Percentiles rank a stretch among this genome's conserved stretches.
Conservation (phyloP, 192 early-diverging fungal species). For the Glomus cerebriforme region DNA sequence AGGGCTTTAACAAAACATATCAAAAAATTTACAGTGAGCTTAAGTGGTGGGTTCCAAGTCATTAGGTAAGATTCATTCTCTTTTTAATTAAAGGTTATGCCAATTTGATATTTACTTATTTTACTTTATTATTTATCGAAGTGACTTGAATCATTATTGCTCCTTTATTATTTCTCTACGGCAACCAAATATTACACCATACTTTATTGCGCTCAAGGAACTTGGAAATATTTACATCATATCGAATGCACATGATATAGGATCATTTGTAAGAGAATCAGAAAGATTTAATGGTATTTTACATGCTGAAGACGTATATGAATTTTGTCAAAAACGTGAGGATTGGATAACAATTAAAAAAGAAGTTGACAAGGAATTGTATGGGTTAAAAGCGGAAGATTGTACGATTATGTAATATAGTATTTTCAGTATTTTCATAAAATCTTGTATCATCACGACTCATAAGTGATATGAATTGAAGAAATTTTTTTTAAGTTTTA, state of each 20-base stretch:
- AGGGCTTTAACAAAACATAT: constrained; percentile 85
- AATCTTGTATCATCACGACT: too few species aligned
- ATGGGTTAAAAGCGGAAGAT: constrained; percentile 37
- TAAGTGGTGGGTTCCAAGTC: constrained; percentile 87
- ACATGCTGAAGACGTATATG: constrained; percentile 79
- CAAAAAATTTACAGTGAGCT: constrained; percentile 75
- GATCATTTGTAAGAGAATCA: constrained; percentile 75
- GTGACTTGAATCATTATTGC: constrained; percentile 82
- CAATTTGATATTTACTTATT: constrained; percentile 16
- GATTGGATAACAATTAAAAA: constrained; percentile 80
- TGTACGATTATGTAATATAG: constrained; percentile 54
- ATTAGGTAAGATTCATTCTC: constrained; percentile 60
- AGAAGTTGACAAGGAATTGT: constrained; percentile 67
- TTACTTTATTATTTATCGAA: constrained; percentile 35
- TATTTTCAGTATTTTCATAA: too few species aligned
- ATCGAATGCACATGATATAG: constrained; percentile 67
- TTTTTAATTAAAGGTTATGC: constrained; percentile 6
- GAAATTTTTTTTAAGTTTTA: too few species aligned
- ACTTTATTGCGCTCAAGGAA: constrained; percentile 79
- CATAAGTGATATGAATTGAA: too few species aligned
- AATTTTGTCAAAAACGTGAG: constrained; percentile 73
- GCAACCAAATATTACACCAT: constrained; percentile 64
- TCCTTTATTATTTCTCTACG: constrained; percentile 66
- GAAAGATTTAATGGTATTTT: constrained; percentile 73
- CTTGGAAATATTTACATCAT: constrained; percentile 83